Base-by-base conservation (phyloP, 2,329 filamentous ascomycete genomes). In the Fusarium virguliforme region DNA sequence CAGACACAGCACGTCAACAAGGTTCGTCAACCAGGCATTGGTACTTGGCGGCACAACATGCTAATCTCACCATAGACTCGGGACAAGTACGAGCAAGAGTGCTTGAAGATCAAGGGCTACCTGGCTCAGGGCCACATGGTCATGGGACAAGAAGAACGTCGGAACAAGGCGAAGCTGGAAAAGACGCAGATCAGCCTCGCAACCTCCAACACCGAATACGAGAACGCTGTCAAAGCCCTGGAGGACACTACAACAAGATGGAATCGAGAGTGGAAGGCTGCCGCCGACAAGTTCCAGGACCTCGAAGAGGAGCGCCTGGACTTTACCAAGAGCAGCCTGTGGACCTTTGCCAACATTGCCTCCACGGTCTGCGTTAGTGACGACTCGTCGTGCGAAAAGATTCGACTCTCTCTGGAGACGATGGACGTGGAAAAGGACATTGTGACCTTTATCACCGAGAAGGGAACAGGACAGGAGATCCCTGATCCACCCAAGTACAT, bases 121-220 rank as follows among this genome's bases (percentile, higher is more conserved):
- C 89, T 99, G 5, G 96, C 97, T 4, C 96, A 99, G 82, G 96
- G 96, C 9, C 97, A 99, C 80, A 99, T 99, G 96, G 96, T 99
- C 64, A 99, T 99, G 96, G 96, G 96, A 13, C 96, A 99, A 76
- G 96, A 99, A 80, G 96, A 99, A 84, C 90, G 96, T 30, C 98
- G 97, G 83, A 99, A 99, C 82, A 99, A 99, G 83, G 95, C 95
- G 24, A 98, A 97, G 82, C 88, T 99, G 46, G 96, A 99, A 81
- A 99, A 99, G 87, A 98, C 96, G 1, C 96, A 99, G 80, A 96
- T 98, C 75, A 97, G 95, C 77, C 88, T 99, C 65, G 95, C 95
- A 1, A 91, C 91, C 8, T 95, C 95, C 67, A 98, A 97, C 82
- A 91, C 90, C 48, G 96, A 98, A 76, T 99, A 99, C 79, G 95